Percentiles rank a stretch among this genome's conserved stretches.
phyloP scores from a whole-genome alignment of 345 rosid genomes.

The Corymbia maculata region DNA sequence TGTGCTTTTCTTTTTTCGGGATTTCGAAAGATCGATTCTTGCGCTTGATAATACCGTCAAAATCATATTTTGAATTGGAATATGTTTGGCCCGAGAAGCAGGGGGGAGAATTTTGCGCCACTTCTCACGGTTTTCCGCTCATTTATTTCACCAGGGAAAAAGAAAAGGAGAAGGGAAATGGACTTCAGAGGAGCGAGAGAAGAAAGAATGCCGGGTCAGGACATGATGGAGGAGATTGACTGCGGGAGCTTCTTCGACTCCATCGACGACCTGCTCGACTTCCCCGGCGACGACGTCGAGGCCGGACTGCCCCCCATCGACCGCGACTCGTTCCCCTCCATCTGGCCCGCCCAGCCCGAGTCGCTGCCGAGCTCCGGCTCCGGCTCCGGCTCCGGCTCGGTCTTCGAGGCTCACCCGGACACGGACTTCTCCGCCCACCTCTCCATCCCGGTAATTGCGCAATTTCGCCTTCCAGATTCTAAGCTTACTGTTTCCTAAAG shows the following conservation, averaged over 20 bases:
- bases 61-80: not conserved
- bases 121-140: not conserved
- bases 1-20: not conserved
- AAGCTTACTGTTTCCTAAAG: not conserved
- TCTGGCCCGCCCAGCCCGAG: conserved; percentile 63
- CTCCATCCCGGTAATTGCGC: conserved; percentile 73
- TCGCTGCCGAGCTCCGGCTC: conserved; percentile 56
- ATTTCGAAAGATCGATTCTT: not conserved
- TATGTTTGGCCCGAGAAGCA: not conserved
- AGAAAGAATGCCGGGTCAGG: conserved; percentile 47
- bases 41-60: not conserved
- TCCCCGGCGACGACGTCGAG: conserved; percentile 66
- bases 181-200: not conserved
- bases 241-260: conserved; percentile 94
- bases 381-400: conserved; percentile 49
- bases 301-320: conserved; percentile 19
- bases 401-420: conserved; percentile 22
- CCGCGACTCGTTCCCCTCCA: conserved; percentile 36
- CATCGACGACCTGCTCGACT: conserved; percentile 82
- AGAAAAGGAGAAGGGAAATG: not conserved
- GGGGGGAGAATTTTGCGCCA: not conserved
- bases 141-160: not conserved
- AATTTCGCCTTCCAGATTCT: not conserved
- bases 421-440: conserved; percentile 69
- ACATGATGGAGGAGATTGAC: conserved; percentile 74